A percentile compares a stretch with the other conserved stretches of the same genome.
phyloP scores from a whole-genome alignment of 768 basidiomycete genomes.

The Exsudoporus frostii region DNA sequence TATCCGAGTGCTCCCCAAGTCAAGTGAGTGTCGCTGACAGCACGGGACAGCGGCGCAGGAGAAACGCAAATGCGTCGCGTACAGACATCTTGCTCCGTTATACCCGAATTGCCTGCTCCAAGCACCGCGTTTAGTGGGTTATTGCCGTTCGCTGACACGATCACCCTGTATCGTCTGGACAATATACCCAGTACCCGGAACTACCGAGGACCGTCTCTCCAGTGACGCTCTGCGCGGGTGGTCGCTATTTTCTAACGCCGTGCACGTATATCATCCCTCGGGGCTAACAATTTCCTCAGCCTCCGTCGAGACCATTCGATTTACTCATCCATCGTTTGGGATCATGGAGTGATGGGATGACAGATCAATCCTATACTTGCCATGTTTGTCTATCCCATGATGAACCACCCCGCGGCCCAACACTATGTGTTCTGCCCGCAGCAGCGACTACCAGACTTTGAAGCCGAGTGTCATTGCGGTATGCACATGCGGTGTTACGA shows the following conservation, averaged over 20 bases:
- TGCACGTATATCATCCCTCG: background rate
- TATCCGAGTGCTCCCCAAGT: too few relatives aligned
- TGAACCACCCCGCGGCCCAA: slow-evolving; percentile 28
- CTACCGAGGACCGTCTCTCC: slow-evolving; percentile 20
- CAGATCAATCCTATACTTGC: slow-evolving; percentile 27
- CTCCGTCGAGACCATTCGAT: slow-evolving; percentile 31
- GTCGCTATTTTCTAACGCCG: background rate
- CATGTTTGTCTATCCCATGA: slow-evolving; percentile 30
- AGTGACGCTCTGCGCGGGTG: slow-evolving; percentile 19
- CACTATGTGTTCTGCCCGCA: slow-evolving; percentile 27
- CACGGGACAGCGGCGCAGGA: too few relatives aligned
- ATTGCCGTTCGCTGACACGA: slow-evolving; percentile 15
- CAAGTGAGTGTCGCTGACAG: too few relatives aligned
- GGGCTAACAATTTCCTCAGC: slow-evolving; percentile 13
- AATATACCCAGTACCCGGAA: background rate
- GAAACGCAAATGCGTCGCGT: too few relatives aligned
- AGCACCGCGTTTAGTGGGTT: too few relatives aligned
- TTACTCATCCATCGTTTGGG: background rate
- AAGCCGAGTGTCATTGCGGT: slow-evolving; percentile 27
- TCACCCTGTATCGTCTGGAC: slow-evolving; percentile 1
- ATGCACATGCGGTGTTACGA: slow-evolving; percentile 32
- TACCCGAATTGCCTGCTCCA: too few relatives aligned
- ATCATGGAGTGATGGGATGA: background rate
- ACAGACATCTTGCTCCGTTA: too few relatives aligned
- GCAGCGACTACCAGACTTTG: slow-evolving; percentile 31